Base-by-base conservation (phyloP, 164 flowering plant genomes). In the Platanus orientalis region DNA sequence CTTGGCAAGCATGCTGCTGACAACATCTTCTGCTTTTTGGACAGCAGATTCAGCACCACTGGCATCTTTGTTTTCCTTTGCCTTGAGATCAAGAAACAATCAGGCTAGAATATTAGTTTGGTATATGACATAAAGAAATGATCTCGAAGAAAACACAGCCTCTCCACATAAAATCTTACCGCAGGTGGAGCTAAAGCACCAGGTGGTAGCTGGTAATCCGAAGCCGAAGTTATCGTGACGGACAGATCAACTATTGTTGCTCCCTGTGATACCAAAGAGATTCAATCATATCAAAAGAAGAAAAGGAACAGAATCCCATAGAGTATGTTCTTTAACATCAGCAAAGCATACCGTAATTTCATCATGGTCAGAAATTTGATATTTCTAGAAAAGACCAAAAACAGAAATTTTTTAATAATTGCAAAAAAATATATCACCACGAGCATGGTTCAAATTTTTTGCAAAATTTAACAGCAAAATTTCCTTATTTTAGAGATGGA, bases 11-110 rank as follows among this genome's bases (percentile, higher is more conserved):
- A 93, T 89, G 71, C 86, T 62, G 64, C 79, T 83, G 48, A 93
- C 96, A 57, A 93, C 94, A 73, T 93, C 98, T 74, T 93, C 96
- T 24, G 98, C 94, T 76, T 89, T 90, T 49, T 82, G 87, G 13
- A 87, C 61, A 47, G 89, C 95, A 60, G 97, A 82, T 62, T 77
- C 91, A 57, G 82, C 71, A 54, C 80, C 82, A 70, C 75, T 68
- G 16, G 76, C 73, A 44, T 71, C 54, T 25, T 77, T 76, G 32
- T 60, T 76, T 27, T 77, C 80, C 24, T 70, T 52, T 40, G 56
- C 69, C 88, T 81, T 13, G 27, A 65, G 51, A 54, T 28, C 57
- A 30, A 19, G 47, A 45, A 57, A 54, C 48, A 52, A 60, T 23
- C 29, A 57, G 21, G 21, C 68, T 20, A 60, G 14, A 26, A 45